Base-by-base conservation (phyloP, 2,329 filamentous ascomycete genomes). In the Mollisiaceae sp. region DNA sequence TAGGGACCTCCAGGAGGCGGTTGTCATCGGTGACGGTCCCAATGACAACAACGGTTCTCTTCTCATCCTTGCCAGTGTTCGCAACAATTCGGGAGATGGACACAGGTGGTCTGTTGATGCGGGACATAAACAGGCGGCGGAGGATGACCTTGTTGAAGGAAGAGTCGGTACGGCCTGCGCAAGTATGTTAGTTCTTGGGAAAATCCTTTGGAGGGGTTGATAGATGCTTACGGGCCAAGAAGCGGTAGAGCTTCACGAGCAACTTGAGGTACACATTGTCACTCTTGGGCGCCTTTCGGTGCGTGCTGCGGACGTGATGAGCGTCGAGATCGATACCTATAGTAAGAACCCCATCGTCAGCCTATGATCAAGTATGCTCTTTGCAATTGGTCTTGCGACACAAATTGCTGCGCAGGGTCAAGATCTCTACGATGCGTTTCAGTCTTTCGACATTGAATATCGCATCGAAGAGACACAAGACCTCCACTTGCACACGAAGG, bases 131-230 rank as follows among this genome's bases (percentile, higher is more conserved):
- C 70, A 99, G 91, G 79, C 95, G 92, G 82, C 94, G 93, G 78
- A 99, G 92, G 79, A 99, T 89, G 78, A 95, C 92, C 88, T 97
- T 96, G 91, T 99, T 99, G 92, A 99, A 99, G 85, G 88, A 88
- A 73, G 93, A 88, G 82, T 98, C 95, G 80, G 95, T 99, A 80
- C 95, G 94, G 84, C 93, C 92, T 76, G 62, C 55, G 4, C 12
- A 11, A 9, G 63, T 6, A 27, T 35, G 41, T 63, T 15, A 62
- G 50, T 2, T 54, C 24, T 54, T 12, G 22, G 18, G 8, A 18
- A 32, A n/a, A 47, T 3, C 4, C 4, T 32, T 39, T 36, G 55
- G 62, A 62, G 65, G 59, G 55, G 36, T 60, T 52, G 38, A 27
- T 9, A 45, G 22, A n/a, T 32, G 89, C 90, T 83, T 92, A 96